Base-by-base conservation (phyloP, 2,329 filamentous ascomycete genomes). In the Hymenoscyphus repandus region DNA sequence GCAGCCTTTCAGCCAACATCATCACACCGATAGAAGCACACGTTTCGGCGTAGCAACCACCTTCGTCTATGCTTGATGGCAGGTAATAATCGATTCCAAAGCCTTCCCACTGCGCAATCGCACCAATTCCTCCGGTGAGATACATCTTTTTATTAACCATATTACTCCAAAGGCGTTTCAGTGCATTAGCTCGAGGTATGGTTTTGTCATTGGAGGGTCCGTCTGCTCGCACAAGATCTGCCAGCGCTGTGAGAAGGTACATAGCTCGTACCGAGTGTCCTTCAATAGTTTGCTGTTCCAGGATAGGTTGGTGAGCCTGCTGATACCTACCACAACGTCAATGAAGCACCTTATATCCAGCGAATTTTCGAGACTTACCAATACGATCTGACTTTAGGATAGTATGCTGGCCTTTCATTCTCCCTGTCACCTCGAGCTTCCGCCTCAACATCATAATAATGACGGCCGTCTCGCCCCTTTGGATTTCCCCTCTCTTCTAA, bases 71-170 rank as follows among this genome's bases (percentile, higher is more conserved):
- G 1, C 74, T 70, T 38, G 81, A 77, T 1, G 78, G 79, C 5
- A 83, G 67, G 61, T 80, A 80, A 58, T 82, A 80, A 53, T 80
- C 73, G 37, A 74, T 69, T 0, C 78, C 79, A 59, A 84, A 83
- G 3, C 80, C 78, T 63, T 83, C 75, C 75, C 76, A 80, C 60
- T 82, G 76, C 56, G 74, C 70, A 37, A 79, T 72, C 1, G 70
- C 74, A 1, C 81, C 81, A 45, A 84, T 76, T 1, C 79, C 80
- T 1, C 80, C 81, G 0, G 81, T 85, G 13, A 82, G 60, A 51
- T 81, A 85, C 75, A 83, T 80, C 60, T 83, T 84, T 50, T 72
- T 73, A 37, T 78, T 69, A 0, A 80, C 73, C 77, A 83, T 83
- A 55, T 82, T 81, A 31, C 72, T 62, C 80, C 80, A 85, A 3